Percentiles rank a stretch among this genome's conserved stretches.
Evolutionary conservation across 352 stramenopile species (phyloP).

Genomic region (Phytopythium vexans): DNA sequence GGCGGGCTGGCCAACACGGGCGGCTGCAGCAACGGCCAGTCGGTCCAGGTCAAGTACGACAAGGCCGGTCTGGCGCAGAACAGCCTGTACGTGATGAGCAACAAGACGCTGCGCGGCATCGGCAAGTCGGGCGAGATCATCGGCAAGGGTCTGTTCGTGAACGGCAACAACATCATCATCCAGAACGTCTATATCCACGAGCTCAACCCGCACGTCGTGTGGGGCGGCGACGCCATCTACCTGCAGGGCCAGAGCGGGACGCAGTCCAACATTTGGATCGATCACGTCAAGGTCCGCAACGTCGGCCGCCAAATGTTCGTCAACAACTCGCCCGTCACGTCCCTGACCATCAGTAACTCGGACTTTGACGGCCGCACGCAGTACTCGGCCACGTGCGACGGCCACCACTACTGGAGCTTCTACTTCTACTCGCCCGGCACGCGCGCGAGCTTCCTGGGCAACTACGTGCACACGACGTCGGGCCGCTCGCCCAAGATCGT

Average conservation of each 20-base stretch:
- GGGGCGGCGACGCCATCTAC: slow-evolving; percentile 27
- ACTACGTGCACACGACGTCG: slow-evolving; percentile 37
- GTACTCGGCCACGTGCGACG: slow-evolving; percentile 39
- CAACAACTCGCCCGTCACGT: slow-evolving; percentile 26
- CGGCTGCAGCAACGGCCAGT: slow-evolving; percentile 31
- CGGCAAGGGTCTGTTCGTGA: too few relatives aligned
- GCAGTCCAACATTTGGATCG: too few relatives aligned
- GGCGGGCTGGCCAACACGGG: slow-evolving; percentile 49
- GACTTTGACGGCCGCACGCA: slow-evolving; percentile 46
- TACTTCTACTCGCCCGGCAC: slow-evolving; percentile 26
- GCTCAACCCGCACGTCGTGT: slow-evolving; percentile 47
- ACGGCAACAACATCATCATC: too few relatives aligned
- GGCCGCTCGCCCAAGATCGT: too few relatives aligned
- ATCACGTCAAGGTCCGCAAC: slow-evolving; percentile 30
- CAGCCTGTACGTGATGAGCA: too few relatives aligned
- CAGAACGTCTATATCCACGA: slow-evolving; percentile 47
- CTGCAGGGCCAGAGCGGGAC: slow-evolving; percentile 20
- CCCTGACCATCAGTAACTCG: slow-evolving; percentile 47
- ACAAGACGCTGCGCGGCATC: too few relatives aligned
- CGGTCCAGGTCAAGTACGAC: slow-evolving; percentile 28
- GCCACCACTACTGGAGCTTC: too few relatives aligned
- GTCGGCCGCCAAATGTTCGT: slow-evolving; percentile 43
- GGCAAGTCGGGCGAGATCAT: too few relatives aligned
- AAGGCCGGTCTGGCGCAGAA: too few relatives aligned
- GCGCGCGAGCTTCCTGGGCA: slow-evolving; percentile 24